Evolutionary conservation across 2,329 filamentous ascomycete species (phyloP).

Genomic region (Emmonsiellopsis sp.): DNA sequence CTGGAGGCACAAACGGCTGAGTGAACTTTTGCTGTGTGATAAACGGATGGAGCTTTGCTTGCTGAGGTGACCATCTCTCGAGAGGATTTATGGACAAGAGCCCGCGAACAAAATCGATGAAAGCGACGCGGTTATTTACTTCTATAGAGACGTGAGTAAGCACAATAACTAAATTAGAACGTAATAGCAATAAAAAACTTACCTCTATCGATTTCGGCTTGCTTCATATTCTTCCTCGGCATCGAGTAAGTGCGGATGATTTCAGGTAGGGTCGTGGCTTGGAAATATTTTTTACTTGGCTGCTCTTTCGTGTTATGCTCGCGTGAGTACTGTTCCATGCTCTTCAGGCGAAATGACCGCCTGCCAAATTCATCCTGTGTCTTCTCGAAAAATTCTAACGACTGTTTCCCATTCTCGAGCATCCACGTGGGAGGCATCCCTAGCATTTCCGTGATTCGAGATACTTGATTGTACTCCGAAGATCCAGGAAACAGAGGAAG

Average conservation of each 20-base stretch:
- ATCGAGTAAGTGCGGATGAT: slow-evolving; percentile 98
- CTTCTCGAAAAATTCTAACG: slow-evolving; percentile 95
- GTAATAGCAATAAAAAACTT: slow-evolving; percentile 21
- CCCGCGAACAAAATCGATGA: slow-evolving; percentile 95
- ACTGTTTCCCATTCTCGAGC: slow-evolving; percentile 97
- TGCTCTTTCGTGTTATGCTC: slow-evolving; percentile 97
- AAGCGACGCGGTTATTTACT: slow-evolving; percentile 95
- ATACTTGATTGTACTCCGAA: slow-evolving; percentile 97
- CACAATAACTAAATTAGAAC: slow-evolving; percentile 1
- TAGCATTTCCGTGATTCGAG: slow-evolving; percentile 95
- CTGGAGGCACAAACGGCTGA: slow-evolving; percentile 88
- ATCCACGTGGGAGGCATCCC: slow-evolving; percentile 97
- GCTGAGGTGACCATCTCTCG: slow-evolving; percentile 94
- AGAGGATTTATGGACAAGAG: slow-evolving; percentile 89
- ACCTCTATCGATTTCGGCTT: slow-evolving; percentile 92
- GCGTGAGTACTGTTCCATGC: slow-evolving; percentile 93
- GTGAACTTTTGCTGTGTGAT: slow-evolving; percentile 98
- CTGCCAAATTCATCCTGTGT: slow-evolving; percentile 82
- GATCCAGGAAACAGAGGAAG: slow-evolving; percentile 92
- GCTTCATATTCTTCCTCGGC: slow-evolving; percentile 99
- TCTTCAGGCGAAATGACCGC: slow-evolving; percentile 83
- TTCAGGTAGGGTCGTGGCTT: slow-evolving; percentile 83
- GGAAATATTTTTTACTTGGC: slow-evolving; percentile 99
- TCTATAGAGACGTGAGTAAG: slow-evolving; percentile 47
- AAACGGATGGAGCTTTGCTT: slow-evolving; percentile 94